Conservation (phyloP, 306 rosid species). For the Dicorynia guianensis region DNA sequence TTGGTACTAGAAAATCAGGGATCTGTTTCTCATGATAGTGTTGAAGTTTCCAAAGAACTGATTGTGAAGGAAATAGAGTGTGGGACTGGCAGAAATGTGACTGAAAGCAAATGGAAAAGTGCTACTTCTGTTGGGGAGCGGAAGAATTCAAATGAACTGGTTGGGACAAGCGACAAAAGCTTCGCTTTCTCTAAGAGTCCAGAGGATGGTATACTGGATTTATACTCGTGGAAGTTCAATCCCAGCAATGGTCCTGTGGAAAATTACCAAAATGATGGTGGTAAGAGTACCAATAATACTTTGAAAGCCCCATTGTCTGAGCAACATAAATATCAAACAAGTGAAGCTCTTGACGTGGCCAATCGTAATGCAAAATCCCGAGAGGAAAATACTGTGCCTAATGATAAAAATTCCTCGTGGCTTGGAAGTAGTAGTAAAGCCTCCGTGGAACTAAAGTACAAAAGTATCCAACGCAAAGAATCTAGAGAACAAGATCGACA, state of each 20-base stretch:
- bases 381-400: constrained; percentile 44
- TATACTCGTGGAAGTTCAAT: constrained; percentile 66
- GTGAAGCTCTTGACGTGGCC: constrained; percentile 48
- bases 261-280: constrained; percentile 47
- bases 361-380: constrained; percentile 45
- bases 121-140: constrained; percentile 54
- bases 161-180: constrained; percentile 58
- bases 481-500: constrained; percentile 56
- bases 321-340: constrained; percentile 44
- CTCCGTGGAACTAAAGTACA: constrained; percentile 49
- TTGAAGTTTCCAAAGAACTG: constrained; percentile 64
- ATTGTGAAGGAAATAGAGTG: constrained; percentile 82
- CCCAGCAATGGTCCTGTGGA: constrained; percentile 61
- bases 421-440: constrained; percentile 61
- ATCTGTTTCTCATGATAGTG: constrained; percentile 40
- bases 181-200: constrained; percentile 59
- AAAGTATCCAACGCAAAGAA: constrained; percentile 47
- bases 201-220: constrained; percentile 65
- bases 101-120: constrained; percentile 66
- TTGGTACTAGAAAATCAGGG: constrained; percentile 51
- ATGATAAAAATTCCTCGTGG: constrained; percentile 62
- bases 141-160: constrained; percentile 54
- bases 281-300: constrained; percentile 24
- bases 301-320: constrained; percentile 46
- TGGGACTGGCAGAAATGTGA: constrained; percentile 62